A percentile compares a stretch with the other conserved stretches of the same genome.
Evolutionary conservation across 2,329 filamentous ascomycete genomes (phyloP).

Genomic region (Zasmidium cellare): DNA sequence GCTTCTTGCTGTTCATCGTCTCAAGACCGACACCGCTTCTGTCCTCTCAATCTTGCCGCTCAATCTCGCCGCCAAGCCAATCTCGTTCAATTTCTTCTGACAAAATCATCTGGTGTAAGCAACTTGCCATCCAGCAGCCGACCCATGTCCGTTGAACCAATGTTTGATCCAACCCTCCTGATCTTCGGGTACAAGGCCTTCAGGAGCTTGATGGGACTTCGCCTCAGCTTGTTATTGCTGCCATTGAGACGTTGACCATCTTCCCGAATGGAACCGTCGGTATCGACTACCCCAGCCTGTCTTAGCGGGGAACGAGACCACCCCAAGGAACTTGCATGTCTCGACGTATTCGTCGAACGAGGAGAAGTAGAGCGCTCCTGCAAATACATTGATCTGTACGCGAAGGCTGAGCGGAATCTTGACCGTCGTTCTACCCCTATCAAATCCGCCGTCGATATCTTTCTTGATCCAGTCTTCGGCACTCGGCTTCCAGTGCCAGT

Average conservation of each 20-base stretch:
- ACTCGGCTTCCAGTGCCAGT: not conserved
- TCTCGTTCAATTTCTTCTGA: too few species aligned
- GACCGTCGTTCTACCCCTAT: too few species aligned
- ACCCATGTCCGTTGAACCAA: conserved; percentile 28
- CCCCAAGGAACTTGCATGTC: conserved; percentile 54
- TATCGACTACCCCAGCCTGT: conserved; percentile 17
- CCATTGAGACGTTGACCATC: conserved; percentile 12
- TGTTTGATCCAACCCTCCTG: conserved; percentile 19
- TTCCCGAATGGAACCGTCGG: conserved; percentile 25
- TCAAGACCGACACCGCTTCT: too few species aligned
- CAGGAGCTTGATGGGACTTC: conserved; percentile 25
- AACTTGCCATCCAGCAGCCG: conserved; percentile 21
- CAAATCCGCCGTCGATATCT: not conserved
- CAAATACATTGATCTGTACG: conserved; percentile 63
- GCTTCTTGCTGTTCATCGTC: too few species aligned
- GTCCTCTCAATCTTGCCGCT: too few species aligned
- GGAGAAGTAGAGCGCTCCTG: conserved; percentile 65
- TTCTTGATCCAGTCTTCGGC: not conserved
- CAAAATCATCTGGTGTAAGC: conserved; percentile 16
- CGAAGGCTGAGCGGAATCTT: conserved; percentile 33
- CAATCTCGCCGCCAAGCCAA: too few species aligned
- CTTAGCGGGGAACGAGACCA: conserved; percentile 31
- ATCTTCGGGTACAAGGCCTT: conserved; percentile 22
- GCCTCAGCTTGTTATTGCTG: conserved; percentile 5
- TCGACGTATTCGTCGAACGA: conserved; percentile 56